Percentiles rank a stretch among this genome's conserved stretches.
Conservation (phyloP, 2,329 filamentous ascomycete genomes). For the Alternaria viburni region DNA sequence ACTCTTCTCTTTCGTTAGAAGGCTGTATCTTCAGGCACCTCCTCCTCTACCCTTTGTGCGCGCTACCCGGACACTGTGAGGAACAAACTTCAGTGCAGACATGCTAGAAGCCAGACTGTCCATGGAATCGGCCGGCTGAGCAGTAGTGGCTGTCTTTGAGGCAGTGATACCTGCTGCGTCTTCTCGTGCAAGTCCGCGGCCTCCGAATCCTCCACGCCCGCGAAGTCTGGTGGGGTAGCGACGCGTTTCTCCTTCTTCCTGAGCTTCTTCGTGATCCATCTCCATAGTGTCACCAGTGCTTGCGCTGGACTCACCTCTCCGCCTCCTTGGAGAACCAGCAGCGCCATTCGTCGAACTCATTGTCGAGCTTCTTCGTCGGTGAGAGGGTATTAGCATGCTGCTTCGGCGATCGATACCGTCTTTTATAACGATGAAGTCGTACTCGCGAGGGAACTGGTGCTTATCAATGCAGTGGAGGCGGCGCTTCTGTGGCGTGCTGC, state of each 20-base stretch:
- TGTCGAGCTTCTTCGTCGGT: constrained; percentile 41
- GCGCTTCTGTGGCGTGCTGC: constrained; percentile 81
- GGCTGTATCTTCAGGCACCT: neutral
- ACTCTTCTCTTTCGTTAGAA: neutral
- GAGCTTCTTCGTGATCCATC: constrained; percentile 15
- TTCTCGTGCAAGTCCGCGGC: constrained; percentile 17
- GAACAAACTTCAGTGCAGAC: constrained; percentile 75
- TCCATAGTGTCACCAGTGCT: constrained; percentile 33
- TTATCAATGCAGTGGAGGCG: constrained; percentile 91
- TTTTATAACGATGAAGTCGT: constrained; percentile 69
- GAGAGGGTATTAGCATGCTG: constrained; percentile 70
- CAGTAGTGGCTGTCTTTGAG: constrained; percentile 2
- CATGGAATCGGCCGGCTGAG: constrained; percentile 59
- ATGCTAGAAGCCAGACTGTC: constrained; percentile 70
- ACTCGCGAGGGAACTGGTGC: constrained; percentile 78
- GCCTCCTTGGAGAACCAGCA: constrained; percentile 9
- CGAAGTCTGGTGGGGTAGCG: constrained; percentile 31
- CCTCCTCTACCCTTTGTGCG: constrained; percentile 26
- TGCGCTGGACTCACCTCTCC: constrained; percentile 27
- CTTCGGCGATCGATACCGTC: constrained; percentile 85
- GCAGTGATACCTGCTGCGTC: neutral
- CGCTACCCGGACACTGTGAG: constrained; percentile 49
- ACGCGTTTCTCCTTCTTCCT: constrained; percentile 14
- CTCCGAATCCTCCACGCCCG: constrained; percentile 41
- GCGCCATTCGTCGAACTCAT: constrained; percentile 21